phyloP scores from a whole-genome alignment of 2,329 filamentous ascomycete species.

The Chrysoporthe austroafricana region DNA sequence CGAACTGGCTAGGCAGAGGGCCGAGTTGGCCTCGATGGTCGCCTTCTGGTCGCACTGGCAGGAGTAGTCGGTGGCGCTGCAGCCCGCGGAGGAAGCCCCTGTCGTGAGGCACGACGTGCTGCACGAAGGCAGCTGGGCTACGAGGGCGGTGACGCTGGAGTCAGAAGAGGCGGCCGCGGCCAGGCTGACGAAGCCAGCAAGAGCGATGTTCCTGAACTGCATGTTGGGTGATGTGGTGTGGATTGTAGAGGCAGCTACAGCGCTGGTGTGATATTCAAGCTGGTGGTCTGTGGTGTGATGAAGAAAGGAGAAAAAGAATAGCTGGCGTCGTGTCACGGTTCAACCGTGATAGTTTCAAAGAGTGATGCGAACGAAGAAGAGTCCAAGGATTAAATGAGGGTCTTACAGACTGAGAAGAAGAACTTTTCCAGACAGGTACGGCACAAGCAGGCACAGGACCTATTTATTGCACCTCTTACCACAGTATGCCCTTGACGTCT shows the following conservation, averaged over 20 bases:
- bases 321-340: conserved; percentile 4
- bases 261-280: conserved; percentile 2
- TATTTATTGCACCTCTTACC: neutral
- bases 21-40: conserved; percentile 15
- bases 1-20: conserved; percentile 14
- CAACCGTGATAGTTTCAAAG: conserved; percentile 7
- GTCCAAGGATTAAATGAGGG: conserved; percentile 7
- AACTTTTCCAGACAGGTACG: neutral
- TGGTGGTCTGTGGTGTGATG: neutral
- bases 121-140: conserved; percentile 27
- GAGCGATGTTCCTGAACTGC: conserved; percentile 28
- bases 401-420: neutral
- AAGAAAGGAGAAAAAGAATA: neutral
- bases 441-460: neutral
- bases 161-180: conserved; percentile 20
- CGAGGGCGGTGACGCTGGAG: conserved; percentile 17
- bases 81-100: conserved; percentile 23
- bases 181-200: conserved; percentile 25
- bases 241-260: conserved; percentile 20
- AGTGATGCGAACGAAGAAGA: neutral
- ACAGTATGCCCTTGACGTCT: neutral
- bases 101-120: conserved; percentile 20
- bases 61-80: conserved; percentile 22
- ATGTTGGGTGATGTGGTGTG: conserved; percentile 18
- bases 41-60: conserved; percentile 26